phyloP scores from a whole-genome alignment of 352 stramenopile genomes.

The Globisporangium cylindrosporum region DNA sequence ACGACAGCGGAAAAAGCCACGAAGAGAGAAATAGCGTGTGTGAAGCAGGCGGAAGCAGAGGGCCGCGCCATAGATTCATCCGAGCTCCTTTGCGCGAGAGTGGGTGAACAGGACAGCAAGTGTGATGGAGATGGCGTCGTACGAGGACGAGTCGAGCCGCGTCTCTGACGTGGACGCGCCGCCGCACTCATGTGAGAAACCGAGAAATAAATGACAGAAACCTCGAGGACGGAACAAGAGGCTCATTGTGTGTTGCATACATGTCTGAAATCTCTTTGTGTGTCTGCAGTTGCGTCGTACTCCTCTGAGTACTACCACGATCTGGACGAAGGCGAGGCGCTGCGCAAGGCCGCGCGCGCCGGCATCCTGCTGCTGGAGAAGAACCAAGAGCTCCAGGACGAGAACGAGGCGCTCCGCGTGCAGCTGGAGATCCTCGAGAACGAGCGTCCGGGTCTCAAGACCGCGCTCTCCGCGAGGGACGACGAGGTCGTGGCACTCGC shows the following conservation, averaged over 20 bases:
- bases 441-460: conserved; percentile 41
- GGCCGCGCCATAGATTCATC: too few relatives aligned
- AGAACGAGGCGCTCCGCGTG: conserved; percentile 53
- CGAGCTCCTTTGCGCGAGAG: not conserved
- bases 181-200: conserved; percentile 16
- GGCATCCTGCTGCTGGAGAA: conserved; percentile 73
- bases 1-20: not conserved
- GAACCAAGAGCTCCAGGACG: conserved; percentile 64
- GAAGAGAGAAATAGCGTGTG: not conserved
- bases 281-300: conserved; percentile 12
- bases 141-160: conserved; percentile 9
- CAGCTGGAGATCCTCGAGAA: conserved; percentile 54
- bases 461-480: conserved; percentile 34
- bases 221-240: too few relatives aligned
- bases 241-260: too few relatives aligned
- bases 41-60: too few relatives aligned
- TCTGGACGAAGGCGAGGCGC: conserved; percentile 58
- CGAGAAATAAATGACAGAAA: not conserved
- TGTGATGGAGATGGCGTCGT: not conserved
- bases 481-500: conserved; percentile 39
- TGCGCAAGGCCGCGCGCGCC: conserved; percentile 60
- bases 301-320: conserved; percentile 39
- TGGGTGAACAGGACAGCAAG: not conserved
- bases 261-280: not conserved
- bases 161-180: conserved; percentile 14